Evolutionary conservation across 2,329 filamentous ascomycete species (phyloP).

Genomic region (Cercospora zeae-maydis): DNA sequence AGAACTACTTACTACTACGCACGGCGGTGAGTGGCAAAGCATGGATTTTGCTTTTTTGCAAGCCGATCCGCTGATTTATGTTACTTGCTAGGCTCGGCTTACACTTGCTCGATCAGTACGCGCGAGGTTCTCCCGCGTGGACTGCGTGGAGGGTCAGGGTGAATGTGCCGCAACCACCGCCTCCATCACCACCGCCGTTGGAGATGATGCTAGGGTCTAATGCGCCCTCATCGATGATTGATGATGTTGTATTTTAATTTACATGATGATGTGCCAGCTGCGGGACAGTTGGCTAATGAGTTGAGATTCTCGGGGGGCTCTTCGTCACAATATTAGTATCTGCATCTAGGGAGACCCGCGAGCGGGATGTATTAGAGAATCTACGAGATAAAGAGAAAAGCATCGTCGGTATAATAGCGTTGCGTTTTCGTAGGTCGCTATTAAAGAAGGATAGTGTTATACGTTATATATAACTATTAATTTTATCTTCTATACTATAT

Average conservation of each 20-base stretch:
- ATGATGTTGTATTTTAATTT: constrained; percentile 1
- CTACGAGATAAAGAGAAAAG: no score
- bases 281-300: no score
- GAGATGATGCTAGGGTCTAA: constrained; percentile 6
- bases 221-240: constrained; percentile 4
- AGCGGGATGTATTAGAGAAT: no score
- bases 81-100: constrained; percentile 33
- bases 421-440: no score
- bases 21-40: constrained; percentile 20
- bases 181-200: neutral
- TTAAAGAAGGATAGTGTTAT: no score
- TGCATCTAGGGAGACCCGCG: no score
- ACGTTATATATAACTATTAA: no score
- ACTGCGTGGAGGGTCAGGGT: constrained; percentile 21
- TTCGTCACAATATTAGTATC: no score
- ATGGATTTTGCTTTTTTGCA: neutral
- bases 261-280: neutral
- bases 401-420: no score
- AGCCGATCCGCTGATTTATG: constrained; percentile 14
- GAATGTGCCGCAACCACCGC: neutral
- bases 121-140: constrained; percentile 35
- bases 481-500: no score
- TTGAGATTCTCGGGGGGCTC: no score
- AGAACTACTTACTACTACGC: constrained; percentile 21
- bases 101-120: constrained; percentile 41